Base-by-base conservation (phyloP, 179 eudicot species). In the Patellifolia procumbens region DNA sequence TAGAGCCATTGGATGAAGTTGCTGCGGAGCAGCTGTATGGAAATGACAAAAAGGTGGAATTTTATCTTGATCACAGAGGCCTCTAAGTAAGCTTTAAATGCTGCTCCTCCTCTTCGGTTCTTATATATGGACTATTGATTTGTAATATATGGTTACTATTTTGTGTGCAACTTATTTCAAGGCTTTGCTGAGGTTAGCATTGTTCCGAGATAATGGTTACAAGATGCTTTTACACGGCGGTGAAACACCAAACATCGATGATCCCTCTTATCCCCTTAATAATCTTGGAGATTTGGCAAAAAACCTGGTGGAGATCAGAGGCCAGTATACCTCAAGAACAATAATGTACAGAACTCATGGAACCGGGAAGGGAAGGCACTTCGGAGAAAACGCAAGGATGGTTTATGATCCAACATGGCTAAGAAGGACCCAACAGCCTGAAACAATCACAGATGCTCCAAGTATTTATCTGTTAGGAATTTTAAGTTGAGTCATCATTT, bases 161-260 rank as follows among this genome's bases (percentile, higher is more conserved):
- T 55, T 42, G 35, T 67, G 60, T 20, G 77, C 26, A n/a, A 66
- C 65, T 66, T 77, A 4, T 42, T 72, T 53, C 87, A 94, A 97
- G 90, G 93, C 79, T 42, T 72, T 85, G 43, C 85, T 92, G 82
- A 88, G 96, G 80, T 83, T 94, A 79, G 92, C 93, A 76, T 79
- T 89, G 79, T 86, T 92, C 76, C 83, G 85, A 42, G 89, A 86
- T 56, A 86, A 86, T 84, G 97, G 97, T 34, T 94, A 92, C 83
- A 94, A 94, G 83, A 89, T 92, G 92, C 97, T 94, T 80, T 83
- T 94, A 83, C 98, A 91, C 73, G 97, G 97, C 37, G 97, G 98
- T 35, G 98, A 90, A 86, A 87, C 80, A 59, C 78, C 85, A 76
- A 89, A 92, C 77, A 80, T 66, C 7, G 87, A 79, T 70, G 73